Percentiles rank a stretch among this genome's conserved stretches.
Evolutionary conservation across 805 yeast genomes (phyloP).

Genomic region (Schizosaccharomyces lindneri): DNA sequence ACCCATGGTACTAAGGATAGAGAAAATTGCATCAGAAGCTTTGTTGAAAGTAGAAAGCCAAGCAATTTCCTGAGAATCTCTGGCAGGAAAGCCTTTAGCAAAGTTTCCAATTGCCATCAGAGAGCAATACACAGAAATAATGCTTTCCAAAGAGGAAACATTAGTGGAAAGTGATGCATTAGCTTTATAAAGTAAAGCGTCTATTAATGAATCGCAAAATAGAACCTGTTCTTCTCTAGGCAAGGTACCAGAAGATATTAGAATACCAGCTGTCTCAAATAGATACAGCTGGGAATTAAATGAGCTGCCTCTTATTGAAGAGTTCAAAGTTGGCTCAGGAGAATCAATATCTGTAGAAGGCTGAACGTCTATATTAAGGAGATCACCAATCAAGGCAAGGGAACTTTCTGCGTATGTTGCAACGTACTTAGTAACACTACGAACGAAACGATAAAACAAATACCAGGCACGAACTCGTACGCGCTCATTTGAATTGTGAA

Average conservation of each 20-base stretch:
- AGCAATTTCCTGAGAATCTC: conserved; percentile 6
- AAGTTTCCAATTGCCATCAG: conserved; percentile 76
- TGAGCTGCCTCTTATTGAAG: conserved; percentile 22
- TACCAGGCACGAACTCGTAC: conserved; percentile 81
- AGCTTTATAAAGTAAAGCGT: neutral
- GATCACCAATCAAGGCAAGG: conserved; percentile 29
- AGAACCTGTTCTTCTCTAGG: neutral
- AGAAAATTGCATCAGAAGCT: conserved; percentile 60
- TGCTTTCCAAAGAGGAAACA: conserved; percentile 9
- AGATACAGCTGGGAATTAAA: conserved; percentile 62
- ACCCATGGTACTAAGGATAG: conserved; percentile 54
- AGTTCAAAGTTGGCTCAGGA: conserved; percentile 27
- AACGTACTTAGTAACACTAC: conserved; percentile 42
- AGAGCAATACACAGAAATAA: conserved; percentile 63
- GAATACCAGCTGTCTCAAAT: conserved; percentile 65
- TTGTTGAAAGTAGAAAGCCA: conserved; percentile 29
- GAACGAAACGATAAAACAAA: conserved; percentile 58
- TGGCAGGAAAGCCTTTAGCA: conserved; percentile 56
- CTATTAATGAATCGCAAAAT: neutral
- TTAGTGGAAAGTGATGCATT: neutral
- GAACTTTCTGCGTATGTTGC: conserved; percentile 32
- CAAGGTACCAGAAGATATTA: conserved; percentile 21
- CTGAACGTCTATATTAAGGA: conserved; percentile 39
- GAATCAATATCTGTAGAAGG: conserved; percentile 15
- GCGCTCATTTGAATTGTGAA: conserved; percentile 45